phyloP scores from a whole-genome alignment of 1,139 yeast genomes.

The Pneumocystis oryctolagi region DNA sequence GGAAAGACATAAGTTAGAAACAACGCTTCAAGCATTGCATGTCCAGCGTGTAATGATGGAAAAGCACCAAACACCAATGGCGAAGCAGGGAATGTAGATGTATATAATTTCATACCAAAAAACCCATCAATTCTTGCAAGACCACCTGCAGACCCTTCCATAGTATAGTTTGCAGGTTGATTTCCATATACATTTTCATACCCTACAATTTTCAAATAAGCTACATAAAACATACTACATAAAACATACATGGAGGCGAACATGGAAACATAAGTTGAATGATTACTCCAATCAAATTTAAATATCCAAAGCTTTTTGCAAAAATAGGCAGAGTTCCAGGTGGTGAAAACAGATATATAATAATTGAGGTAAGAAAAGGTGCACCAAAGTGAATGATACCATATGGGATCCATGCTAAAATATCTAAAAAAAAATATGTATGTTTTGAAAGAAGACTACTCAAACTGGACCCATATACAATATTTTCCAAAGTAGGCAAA shows the following conservation, averaged over 20 bases:
- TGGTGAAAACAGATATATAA: conserved; percentile 78
- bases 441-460: conserved; percentile 72
- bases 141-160: conserved; percentile 96
- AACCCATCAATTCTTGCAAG: conserved; percentile 72
- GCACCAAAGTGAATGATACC: conserved; percentile 80
- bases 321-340: conserved; percentile 77
- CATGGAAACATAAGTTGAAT: conserved; percentile 78
- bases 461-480: conserved; percentile 83
- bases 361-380: conserved; percentile 73
- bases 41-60: conserved; percentile 77
- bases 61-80: conserved; percentile 97
- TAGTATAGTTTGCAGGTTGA: conserved; percentile 77
- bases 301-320: conserved; percentile 94
- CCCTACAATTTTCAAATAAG: conserved; percentile 22
- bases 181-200: conserved; percentile 74
- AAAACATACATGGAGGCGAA: conserved; percentile 69
- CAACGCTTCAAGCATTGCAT: conserved; percentile 41
- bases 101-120: conserved; percentile 70
- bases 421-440: conserved; percentile 52
- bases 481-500: conserved; percentile 86
- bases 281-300: conserved; percentile 76
- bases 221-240: background rate
- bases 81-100: conserved; percentile 70
- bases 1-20: conserved; percentile 30
- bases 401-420: conserved; percentile 91